Base-by-base conservation (phyloP, 345 rosid genomes). In the Luvunga scandens region DNA sequence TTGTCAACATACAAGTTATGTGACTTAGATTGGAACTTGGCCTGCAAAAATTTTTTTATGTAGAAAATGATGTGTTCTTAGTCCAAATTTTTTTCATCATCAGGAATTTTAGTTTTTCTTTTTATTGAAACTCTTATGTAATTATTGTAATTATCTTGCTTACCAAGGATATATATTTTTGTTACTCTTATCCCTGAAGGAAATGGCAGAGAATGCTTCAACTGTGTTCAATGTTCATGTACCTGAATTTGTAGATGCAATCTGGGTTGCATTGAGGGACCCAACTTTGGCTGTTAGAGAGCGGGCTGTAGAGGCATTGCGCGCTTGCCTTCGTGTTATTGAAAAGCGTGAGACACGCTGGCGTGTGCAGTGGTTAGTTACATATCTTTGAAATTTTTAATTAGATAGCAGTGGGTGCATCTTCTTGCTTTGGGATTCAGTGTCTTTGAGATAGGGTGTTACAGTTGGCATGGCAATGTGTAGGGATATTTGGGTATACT, bases 321-420 rank as follows among this genome's bases (percentile, higher is more conserved):
- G 99, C 76, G 99, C 99, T 72, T 97, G 98, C 83, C 99, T 97
- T 83, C 90, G 91, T 83, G 99, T 97, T 85, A 93, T 97, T 77
- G 99, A 97, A 88, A 97, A 97, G 85, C 95, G 98, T 34, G 99
- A 97, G 88, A 97, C 99, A 64, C 98, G 99, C 5, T 97, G 98
- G 99, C 92, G 98, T 60, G 99, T 97, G 80, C 99, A 94, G 55
- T 94, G 99, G 99, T 97, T 66, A 77, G 98, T 89, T 74, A 45
- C 38, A 14, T 31, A 22, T 25, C 65, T 36, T 61, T 8, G 14
- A 61, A 71, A 42, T 62, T 77, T 62, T 76, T 77, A 39, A 24
- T 39, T 71, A 28, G 33, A 42, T 38, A 77, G 42, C 66, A 16
- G 36, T 77, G 38, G 45, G 61, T 19, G 12, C 0, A 1, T 45